phyloP scores from a whole-genome alignment of 2,329 filamentous ascomycete genomes.

The Mycosphaerella sp. region DNA sequence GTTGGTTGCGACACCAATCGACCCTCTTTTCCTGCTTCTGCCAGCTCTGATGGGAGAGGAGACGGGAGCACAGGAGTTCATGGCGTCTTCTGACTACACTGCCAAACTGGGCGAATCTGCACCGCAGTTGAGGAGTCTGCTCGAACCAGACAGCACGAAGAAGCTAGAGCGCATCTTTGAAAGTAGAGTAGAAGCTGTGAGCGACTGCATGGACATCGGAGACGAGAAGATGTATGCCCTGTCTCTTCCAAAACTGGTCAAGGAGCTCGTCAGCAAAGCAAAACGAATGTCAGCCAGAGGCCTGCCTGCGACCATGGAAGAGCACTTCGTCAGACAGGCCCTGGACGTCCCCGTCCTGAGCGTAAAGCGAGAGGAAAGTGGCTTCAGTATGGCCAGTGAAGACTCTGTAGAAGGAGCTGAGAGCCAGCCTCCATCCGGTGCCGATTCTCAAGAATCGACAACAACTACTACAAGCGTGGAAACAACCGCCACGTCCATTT shows the following conservation, averaged over 20 bases:
- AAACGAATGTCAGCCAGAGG: slow-evolving; percentile 56
- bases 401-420: slow-evolving; percentile 20
- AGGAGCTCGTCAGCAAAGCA: slow-evolving; percentile 64
- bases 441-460: slow-evolving; percentile 23
- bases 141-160: slow-evolving; percentile 31
- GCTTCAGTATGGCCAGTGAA: slow-evolving; percentile 27
- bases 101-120: slow-evolving; percentile 53
- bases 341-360: slow-evolving; percentile 70
- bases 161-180: slow-evolving; percentile 41
- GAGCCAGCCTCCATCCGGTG: slow-evolving; percentile 10
- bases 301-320: slow-evolving; percentile 75
- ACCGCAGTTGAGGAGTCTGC: slow-evolving; percentile 53
- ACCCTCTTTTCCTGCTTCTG: slow-evolving; percentile 76
- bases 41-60: slow-evolving; percentile 52
- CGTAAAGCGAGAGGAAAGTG: slow-evolving; percentile 54
- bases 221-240: slow-evolving; percentile 80
- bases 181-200: slow-evolving; percentile 59
- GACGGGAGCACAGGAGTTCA: slow-evolving; percentile 35
- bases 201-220: slow-evolving; percentile 80
- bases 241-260: slow-evolving; percentile 62
- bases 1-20: slow-evolving; percentile 76
- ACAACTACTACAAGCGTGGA: slow-evolving; percentile 23
- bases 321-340: slow-evolving; percentile 68
- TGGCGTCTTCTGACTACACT: slow-evolving; percentile 65
- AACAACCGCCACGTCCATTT: slow-evolving; percentile 26